Percentiles rank a stretch among this genome's conserved stretches.
These are phyloP conservation scores for Penicillium simplicissimum DNA, from an alignment of 495 filamentous ascomycete species.

Conservation along the genomic window DNA sequence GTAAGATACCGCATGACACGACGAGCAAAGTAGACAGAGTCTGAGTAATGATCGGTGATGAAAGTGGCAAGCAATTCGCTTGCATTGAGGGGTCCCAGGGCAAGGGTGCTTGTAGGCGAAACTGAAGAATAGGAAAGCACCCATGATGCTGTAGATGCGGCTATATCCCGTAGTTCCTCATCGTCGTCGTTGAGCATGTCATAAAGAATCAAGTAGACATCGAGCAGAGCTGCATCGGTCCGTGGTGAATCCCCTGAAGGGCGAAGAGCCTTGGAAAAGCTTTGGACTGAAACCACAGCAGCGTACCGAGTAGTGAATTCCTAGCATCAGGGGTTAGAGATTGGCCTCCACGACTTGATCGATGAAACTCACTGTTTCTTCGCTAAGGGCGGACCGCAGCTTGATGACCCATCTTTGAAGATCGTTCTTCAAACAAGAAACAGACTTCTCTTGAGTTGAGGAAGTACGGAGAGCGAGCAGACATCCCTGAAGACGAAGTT, in stretches of 20 bases:
- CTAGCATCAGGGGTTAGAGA: conserved; percentile 35
- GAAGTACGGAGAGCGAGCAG: conserved; percentile 58
- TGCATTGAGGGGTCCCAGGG: conserved; percentile 48
- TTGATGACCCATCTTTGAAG: conserved; percentile 35
- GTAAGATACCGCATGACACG: conserved; percentile 32
- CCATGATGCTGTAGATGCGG: conserved; percentile 53
- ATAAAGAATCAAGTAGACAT: conserved; percentile 55
- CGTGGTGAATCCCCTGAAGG: conserved; percentile 27
- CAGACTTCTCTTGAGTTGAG: conserved; percentile 20
- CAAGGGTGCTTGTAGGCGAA: conserved; percentile 30
- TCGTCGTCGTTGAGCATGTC: conserved; percentile 84
- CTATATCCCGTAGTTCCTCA: conserved; percentile 74
- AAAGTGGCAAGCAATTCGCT: conserved; percentile 47
- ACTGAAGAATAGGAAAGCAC: conserved; percentile 42
- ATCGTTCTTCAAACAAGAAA: conserved; percentile 20
- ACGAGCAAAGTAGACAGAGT: conserved; percentile 36
- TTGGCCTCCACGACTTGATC: not conserved
- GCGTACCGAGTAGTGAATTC: conserved; percentile 66
- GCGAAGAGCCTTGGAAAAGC: conserved; percentile 35
- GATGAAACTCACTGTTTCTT: conserved; percentile 42
- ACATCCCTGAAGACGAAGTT: conserved; percentile 51
- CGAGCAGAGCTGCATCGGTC: conserved; percentile 36
- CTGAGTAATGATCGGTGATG: conserved; percentile 39
- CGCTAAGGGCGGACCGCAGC: conserved; percentile 40
- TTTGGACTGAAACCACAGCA: conserved; percentile 47